Conservation (phyloP, 2,329 filamentous ascomycete genomes). For the Microthyrium microscopicum region DNA sequence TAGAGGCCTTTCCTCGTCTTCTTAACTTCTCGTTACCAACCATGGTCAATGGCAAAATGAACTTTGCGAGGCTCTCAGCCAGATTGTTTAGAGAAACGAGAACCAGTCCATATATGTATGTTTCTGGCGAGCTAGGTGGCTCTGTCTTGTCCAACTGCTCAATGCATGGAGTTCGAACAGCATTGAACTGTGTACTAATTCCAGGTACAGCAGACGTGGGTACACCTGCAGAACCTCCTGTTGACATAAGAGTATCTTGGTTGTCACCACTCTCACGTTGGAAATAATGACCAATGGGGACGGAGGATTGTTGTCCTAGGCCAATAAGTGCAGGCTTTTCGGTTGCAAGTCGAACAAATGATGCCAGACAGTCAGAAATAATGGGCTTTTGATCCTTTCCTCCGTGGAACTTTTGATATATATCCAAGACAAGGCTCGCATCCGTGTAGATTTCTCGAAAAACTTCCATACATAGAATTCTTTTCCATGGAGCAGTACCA, state of each 20-base stretch:
- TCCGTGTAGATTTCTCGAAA: slow-evolving; percentile 77
- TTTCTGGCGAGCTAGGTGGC: slow-evolving; percentile 67
- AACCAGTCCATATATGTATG: slow-evolving; percentile 82
- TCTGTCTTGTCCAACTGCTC: slow-evolving; percentile 90
- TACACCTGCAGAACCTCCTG: slow-evolving; percentile 48
- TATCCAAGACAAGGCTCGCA: slow-evolving; percentile 56
- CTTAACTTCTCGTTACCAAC: slow-evolving; percentile 38
- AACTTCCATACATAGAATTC: slow-evolving; percentile 79
- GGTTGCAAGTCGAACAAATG: slow-evolving; percentile 80
- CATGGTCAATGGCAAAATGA: slow-evolving; percentile 79
- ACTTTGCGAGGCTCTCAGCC: slow-evolving; percentile 84
- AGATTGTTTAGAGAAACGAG: slow-evolving; percentile 78
- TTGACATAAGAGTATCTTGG: slow-evolving; percentile 54
- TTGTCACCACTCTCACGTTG: slow-evolving; percentile 5
- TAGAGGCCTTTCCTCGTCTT: slow-evolving; percentile 26
- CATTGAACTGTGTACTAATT: slow-evolving; percentile 85
- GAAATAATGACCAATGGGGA: slow-evolving; percentile 43
- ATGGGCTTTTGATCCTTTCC: slow-evolving; percentile 56
- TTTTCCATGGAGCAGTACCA: slow-evolving; percentile 60
- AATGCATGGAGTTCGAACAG: slow-evolving; percentile 70
- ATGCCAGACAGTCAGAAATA: slow-evolving; percentile 65
- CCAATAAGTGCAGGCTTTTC: slow-evolving; percentile 85
- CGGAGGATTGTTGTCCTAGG: slow-evolving; percentile 71
- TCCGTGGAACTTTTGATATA: slow-evolving; percentile 67
- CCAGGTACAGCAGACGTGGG: slow-evolving; percentile 40